Evolutionary conservation across 345 rosid species (phyloP), one percentile per base, ranked within the genome.

Genomic region (Rubroshorea leprosula): DNA sequence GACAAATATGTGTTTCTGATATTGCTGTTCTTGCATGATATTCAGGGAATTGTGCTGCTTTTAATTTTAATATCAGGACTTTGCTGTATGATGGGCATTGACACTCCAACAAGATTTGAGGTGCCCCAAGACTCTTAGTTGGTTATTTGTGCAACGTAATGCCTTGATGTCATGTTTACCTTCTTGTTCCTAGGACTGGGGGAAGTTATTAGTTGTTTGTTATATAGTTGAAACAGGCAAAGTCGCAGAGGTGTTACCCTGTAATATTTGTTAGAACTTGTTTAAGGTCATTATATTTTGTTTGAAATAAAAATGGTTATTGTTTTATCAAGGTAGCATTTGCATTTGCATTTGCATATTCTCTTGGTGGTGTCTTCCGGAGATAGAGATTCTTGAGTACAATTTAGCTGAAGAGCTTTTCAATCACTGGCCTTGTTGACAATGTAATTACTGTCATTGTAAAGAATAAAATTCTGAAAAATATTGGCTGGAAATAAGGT

Each of bases 21-120:
- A 48, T 52, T 54, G 18, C 53, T 26, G 5, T 45, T 56, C n/a
- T 55, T 52, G 25, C 64, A n/a, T 61, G 63, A 58, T 70, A 57
- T 76, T 48, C 90, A 93, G 99, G 97, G 85, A 60, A 71, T 87
- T 70, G 92, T 87, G 51, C 75, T 93, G 68, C 96, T 93, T 52
- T 55, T 89, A 55, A 93, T 93, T 63, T 77, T 93, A 64, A 76
- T 93, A 68, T 82, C 90, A 25, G 97, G 99, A n/a, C n/a, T 93
- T 52, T 82, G 97, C 75, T 89, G 96, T 70, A 93, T 93, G 99
- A 83, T 84, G 83, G 96, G 96, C 73, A 93, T 93, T 55, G 97
- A 89, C 64, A 87, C 97, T 2, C 99, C 97, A 6, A 71, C 92
- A 14, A 79, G 94, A 82, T 93, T 93, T 67, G 96, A 93, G 86